Percentiles rank a stretch among this genome's conserved stretches.
Evolutionary conservation across 2,329 filamentous ascomycete genomes (phyloP).

Genomic region (Sporothrix dimorphospora): DNA sequence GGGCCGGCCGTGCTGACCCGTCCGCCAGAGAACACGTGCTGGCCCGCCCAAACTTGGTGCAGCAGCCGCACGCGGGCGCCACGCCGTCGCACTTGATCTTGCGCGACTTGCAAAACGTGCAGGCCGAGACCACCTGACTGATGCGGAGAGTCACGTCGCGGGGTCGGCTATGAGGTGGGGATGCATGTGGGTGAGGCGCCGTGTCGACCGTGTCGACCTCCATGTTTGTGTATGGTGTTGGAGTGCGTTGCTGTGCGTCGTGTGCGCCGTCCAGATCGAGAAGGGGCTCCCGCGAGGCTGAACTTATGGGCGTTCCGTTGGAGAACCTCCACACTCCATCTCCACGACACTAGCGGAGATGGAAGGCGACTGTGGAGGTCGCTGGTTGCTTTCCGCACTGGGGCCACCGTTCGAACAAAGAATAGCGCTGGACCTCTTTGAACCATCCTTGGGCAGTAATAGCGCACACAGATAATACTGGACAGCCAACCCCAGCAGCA

Average conservation of each 20-base stretch:
- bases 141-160: constrained; percentile 21
- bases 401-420: background rate
- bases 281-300: background rate
- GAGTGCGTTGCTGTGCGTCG: background rate
- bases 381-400: background rate
- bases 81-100: constrained; percentile 37
- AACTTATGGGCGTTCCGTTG: constrained; percentile 17
- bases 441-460: too few species aligned
- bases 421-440: too few species aligned
- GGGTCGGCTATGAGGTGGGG: background rate
- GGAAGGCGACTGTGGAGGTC: background rate
- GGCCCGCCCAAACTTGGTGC: constrained; percentile 35
- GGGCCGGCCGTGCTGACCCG: constrained; percentile 27
- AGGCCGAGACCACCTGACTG: constrained; percentile 36
- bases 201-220: background rate
- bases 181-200: too few species aligned
- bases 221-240: background rate
- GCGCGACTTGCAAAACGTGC: constrained; percentile 36
- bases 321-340: background rate
- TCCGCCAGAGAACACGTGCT: constrained; percentile 34
- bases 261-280: too few species aligned
- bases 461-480: too few species aligned
- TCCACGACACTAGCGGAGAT: too few species aligned
- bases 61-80: constrained; percentile 35
- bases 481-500: too few species aligned